A percentile compares a stretch with the other conserved stretches of the same genome.
phyloP scores from a whole-genome alignment of 345 rosid species.

The Linum usitatissimum region DNA sequence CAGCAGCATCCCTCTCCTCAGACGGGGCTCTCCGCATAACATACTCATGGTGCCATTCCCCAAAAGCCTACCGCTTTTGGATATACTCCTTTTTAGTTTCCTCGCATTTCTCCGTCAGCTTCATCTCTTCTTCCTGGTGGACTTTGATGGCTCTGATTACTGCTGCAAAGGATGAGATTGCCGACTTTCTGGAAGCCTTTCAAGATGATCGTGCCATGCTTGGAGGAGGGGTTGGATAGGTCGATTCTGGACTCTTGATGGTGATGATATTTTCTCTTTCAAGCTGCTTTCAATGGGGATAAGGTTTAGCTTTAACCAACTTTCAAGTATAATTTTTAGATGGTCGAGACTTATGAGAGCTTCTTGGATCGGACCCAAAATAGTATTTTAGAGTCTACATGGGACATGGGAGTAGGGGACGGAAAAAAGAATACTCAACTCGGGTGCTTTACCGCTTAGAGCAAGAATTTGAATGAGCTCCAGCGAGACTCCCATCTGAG shows the following conservation, averaged over 20 bases:
- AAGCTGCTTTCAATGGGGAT: constrained; percentile 67
- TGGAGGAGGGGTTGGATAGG: constrained; percentile 71
- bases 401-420: no score
- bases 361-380: no score
- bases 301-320: constrained; percentile 65
- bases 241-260: constrained; percentile 57
- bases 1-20: constrained; percentile 21
- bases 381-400: no score
- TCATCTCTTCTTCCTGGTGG: constrained; percentile 84
- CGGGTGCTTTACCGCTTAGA: constrained; percentile 1
- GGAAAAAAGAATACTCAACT: no score
- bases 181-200: constrained; percentile 79
- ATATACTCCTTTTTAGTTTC: constrained; percentile 62
- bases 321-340: no score
- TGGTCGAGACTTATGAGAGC: no score
- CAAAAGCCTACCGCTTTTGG: constrained; percentile 65
- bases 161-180: constrained; percentile 68
- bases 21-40: constrained; percentile 42
- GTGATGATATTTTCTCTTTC: constrained; percentile 50
- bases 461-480: constrained; percentile 8
- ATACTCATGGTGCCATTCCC: constrained; percentile 79
- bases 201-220: constrained; percentile 60
- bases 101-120: constrained; percentile 69
- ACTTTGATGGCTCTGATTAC: constrained; percentile 51
- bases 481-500: not conserved